These are phyloP conservation scores for Quercus dentata DNA, from an alignment of 306 rosid species.

Conservation along the genomic window DNA sequence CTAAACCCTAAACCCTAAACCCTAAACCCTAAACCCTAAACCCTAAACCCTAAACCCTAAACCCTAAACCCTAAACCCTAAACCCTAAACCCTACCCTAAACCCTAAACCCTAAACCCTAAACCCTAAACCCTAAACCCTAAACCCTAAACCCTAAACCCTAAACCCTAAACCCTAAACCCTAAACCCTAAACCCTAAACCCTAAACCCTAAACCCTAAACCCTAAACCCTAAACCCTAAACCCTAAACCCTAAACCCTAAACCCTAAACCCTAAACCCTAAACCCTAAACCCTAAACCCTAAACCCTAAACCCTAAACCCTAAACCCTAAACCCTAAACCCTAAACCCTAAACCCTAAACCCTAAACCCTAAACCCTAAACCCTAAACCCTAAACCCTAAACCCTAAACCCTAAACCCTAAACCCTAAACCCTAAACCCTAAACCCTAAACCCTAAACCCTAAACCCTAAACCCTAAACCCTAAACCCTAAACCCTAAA, in stretches of 20 bases:
- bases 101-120: conserved; percentile 12
- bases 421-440: conserved; percentile 9
- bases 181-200: conserved; percentile 4
- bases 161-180: too few species aligned
- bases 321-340: conserved; percentile 19
- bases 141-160: conserved; percentile 3
- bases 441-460: conserved; percentile 7
- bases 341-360: conserved; percentile 21
- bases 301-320: conserved; percentile 22
- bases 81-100: conserved; percentile 11
- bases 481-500: too few species aligned
- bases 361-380: conserved; percentile 15
- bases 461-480: conserved; percentile 12
- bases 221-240: neutral
- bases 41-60: conserved; percentile 7
- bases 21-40: neutral
- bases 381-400: conserved; percentile 9
- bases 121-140: conserved; percentile 16
- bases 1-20: conserved; percentile 19
- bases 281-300: conserved; percentile 17
- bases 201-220: conserved; percentile 22
- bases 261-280: too few species aligned
- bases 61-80: conserved; percentile 14
- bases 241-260: too few species aligned
- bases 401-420: conserved; percentile 6